Conservation (phyloP, 1,139 yeast genomes). For the Kodamaea fungicola region DNA sequence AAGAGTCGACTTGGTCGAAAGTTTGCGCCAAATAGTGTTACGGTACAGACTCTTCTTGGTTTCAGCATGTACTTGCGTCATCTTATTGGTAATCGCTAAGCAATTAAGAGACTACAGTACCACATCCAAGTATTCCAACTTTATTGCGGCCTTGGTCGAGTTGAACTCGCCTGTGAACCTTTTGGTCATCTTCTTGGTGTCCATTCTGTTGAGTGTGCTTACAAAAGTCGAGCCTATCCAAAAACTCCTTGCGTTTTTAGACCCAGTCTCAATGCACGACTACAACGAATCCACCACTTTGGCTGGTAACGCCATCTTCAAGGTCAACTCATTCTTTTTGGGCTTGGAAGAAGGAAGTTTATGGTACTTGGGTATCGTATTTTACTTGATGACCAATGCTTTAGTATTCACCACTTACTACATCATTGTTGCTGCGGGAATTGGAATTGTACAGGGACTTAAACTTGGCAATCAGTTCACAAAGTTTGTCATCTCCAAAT, state of each 20-base stretch:
- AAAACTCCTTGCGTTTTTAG: constrained; percentile 36
- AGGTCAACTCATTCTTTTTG: constrained; percentile 47
- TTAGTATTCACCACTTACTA: constrained; percentile 15
- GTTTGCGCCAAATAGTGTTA: constrained; percentile 53
- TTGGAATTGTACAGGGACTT: constrained; percentile 5
- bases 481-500: constrained; percentile 1
- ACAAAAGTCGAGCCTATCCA: constrained; percentile 19
- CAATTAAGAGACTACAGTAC: constrained; percentile 42
- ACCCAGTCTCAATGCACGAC: constrained; percentile 51
- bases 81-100: constrained; percentile 39
- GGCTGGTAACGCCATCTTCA: constrained; percentile 18
- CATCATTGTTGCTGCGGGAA: constrained; percentile 10
- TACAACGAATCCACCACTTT: constrained; percentile 30
- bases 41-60: constrained; percentile 63
- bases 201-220: constrained; percentile 34
- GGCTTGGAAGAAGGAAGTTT: constrained; percentile 62
- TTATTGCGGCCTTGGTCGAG: constrained; percentile 41
- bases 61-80: constrained; percentile 52
- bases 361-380: constrained; percentile 58
- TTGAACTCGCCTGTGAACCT: constrained; percentile 24
- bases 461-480: background rate
- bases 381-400: constrained; percentile 45
- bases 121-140: constrained; percentile 48
- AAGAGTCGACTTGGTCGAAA: constrained; percentile 39
- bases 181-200: constrained; percentile 17